Base-by-base conservation (phyloP, 306 rosid genomes). In the Quercus parvula region DNA sequence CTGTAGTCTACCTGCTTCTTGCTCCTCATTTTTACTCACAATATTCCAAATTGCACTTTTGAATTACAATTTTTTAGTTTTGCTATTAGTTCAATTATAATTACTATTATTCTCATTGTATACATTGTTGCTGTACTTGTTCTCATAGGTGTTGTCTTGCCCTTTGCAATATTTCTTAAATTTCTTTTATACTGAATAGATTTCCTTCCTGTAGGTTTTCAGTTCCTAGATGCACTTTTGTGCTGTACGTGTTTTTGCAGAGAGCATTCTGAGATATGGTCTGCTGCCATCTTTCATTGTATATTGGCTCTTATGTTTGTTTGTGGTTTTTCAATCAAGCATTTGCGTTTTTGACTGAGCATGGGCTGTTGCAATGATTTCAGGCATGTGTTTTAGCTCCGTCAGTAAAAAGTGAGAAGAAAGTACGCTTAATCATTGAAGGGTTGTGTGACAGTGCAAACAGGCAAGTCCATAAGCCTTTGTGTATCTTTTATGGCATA, bases 221-320 rank as follows among this genome's bases (percentile, higher is more conserved):
- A 90, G 91, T 87, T 92, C 98, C 84, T 92, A 94, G 98, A 94
- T 94, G 98, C 98, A 94, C 87, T 94, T 94, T 70, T 89, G 87
- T 83, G 96, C 98, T 22, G 93, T 92, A 59, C 91, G 93, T 62
- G 78, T 89, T 75, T 94, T 92, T 85, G 82, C 96, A 30, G 98
- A 94, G 89, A 94, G 98, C 86, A 89, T 94, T 80, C 90, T 94
- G 80, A 90, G 98, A 94, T 94, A 94, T 85, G 98, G 98, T 79
- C 76, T 92, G 84, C 98, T 94, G 17, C 97, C 94, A 5, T 89
- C 94, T 56, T 94, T 94, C 90, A 86, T 94, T 97, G 98, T 94
- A 88, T 63, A 59, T 52, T 27, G 51, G 35, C 55, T 70, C 82
- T 78, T 76, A n/a, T 64, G 73, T 64, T 71, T 69, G 5, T 18